Base-by-base conservation (phyloP, 1,139 yeast species). In the Pichia sp. region DNA sequence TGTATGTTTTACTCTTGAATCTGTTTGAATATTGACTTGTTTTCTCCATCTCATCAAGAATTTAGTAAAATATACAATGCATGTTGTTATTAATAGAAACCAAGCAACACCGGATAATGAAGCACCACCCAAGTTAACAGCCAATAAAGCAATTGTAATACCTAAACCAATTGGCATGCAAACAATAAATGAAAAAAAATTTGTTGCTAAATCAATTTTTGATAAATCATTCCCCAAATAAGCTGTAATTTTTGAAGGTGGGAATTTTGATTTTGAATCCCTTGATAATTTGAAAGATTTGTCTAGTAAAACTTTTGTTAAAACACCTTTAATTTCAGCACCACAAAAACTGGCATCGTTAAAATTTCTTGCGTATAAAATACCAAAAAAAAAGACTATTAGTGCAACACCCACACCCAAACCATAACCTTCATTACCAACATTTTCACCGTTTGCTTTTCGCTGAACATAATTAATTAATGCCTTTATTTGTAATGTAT, bases 211-310 rank as follows among this genome's bases (percentile, higher is more conserved):
- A 64, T 88, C 96, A 42, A 89, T 77, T 62, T 96, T 79, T 30
- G 91, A 80, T 52, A 89, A 74, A 65, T 88, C 96, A 2, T 95
- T 83, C 16, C 93, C 84, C 69, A 88, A 76, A 63, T 87, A 69
- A 16, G 87, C 83, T 2, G 95, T 87, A 52, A 89, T 75, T 57
- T 77, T 79, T 54, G 95, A 87, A 28, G 79, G 73, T 0, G 95
- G 80, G 63, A 70, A 87, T 53, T 74, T 71, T 60, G 79, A 79
- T 51, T 78, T 76, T 2, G 93, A 78, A 53, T 74, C 73, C n/a
- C 81, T 77, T 57, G 80, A 77, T 16, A 89, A 75, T 49, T 67
- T 73, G 58, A 87, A 76, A 18, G 91, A 76, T 65, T 89, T 89
- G 54, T 77, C 76, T 54, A 87, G 71, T 14, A 87, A 68, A 2